Evolutionary conservation across 2,329 filamentous ascomycete genomes (phyloP).

Genomic region (Pseudofabraea citricarpa): DNA sequence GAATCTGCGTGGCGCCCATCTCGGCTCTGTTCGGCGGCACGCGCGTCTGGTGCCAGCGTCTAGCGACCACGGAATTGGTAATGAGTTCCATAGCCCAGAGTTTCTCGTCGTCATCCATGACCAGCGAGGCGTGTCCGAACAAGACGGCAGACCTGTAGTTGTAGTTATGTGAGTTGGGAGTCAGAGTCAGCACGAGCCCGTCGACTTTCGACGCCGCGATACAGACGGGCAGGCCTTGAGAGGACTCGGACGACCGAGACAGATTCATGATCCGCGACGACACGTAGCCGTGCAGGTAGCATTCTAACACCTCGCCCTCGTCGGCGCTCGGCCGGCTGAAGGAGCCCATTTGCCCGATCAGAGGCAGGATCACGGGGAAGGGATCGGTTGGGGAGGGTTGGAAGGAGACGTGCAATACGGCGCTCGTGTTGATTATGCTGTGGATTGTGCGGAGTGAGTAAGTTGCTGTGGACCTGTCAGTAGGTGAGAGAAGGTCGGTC

Average conservation of each 20-base stretch:
- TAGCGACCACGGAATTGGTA: constrained; percentile 67
- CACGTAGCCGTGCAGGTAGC: constrained; percentile 47
- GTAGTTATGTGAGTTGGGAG: constrained; percentile 79
- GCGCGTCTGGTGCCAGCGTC: constrained; percentile 65
- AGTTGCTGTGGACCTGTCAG: constrained; percentile 3
- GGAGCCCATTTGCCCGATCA: constrained; percentile 80
- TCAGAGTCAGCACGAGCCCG: constrained; percentile 73
- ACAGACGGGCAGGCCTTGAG: constrained; percentile 63
- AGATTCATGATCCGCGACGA: constrained; percentile 72
- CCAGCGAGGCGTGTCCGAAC: constrained; percentile 66
- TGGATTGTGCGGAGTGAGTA: constrained; percentile 60
- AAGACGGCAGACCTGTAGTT: constrained; percentile 81
- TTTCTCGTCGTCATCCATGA: constrained; percentile 65
- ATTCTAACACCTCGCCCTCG: not conserved
- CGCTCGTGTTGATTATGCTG: constrained; percentile 67
- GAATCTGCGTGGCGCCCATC: constrained; percentile 67
- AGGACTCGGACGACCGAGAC: constrained; percentile 24
- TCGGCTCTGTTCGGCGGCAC: constrained; percentile 68
- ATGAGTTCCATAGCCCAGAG: constrained; percentile 74
- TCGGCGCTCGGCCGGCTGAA: constrained; percentile 42
- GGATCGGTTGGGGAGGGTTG: constrained; percentile 40
- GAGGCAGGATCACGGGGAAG: constrained; percentile 74
- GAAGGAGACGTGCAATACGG: constrained; percentile 77
- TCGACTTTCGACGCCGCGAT: constrained; percentile 71
- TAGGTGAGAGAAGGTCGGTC: not conserved